Percentiles rank a stretch among this genome's conserved stretches.
Conservation (phyloP, 805 yeast species). For the Metschnikowia vanudenii region DNA sequence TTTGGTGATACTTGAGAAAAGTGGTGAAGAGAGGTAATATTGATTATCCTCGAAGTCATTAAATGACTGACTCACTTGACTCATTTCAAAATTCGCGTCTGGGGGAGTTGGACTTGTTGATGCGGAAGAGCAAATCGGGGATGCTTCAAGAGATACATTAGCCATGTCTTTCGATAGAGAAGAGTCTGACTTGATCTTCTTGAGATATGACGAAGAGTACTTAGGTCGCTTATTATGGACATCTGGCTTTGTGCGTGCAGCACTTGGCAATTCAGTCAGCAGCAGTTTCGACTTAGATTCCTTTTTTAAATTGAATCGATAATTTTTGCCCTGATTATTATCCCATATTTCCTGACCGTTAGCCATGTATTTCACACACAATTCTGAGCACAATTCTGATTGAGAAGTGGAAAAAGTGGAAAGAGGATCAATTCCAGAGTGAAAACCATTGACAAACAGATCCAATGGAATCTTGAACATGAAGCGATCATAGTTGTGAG, state of each 20-base stretch:
- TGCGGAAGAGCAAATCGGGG: neutral
- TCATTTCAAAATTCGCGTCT: neutral
- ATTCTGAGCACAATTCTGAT: conserved; percentile 27
- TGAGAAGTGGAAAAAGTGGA: conserved; percentile 8
- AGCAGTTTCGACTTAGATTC: neutral
- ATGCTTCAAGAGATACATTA: neutral
- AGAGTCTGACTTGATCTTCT: conserved; percentile 31
- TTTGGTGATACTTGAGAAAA: conserved; percentile 13
- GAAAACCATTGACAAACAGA: conserved; percentile 12
- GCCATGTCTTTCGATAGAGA: conserved; percentile 1
- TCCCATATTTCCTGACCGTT: conserved; percentile 68
- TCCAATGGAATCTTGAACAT: conserved; percentile 56
- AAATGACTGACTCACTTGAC: neutral
- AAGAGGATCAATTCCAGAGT: conserved; percentile 10
- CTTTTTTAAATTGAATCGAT: conserved; percentile 38
- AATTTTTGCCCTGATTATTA: conserved; percentile 62
- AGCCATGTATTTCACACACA: conserved; percentile 59
- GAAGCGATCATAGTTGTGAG: conserved; percentile 66
- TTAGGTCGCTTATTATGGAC: conserved; percentile 28
- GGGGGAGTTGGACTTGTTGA: neutral
- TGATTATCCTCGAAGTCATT: conserved; percentile 35
- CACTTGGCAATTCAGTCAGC: conserved; percentile 7
- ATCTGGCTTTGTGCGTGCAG: conserved; percentile 16
- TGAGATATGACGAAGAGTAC: conserved; percentile 39
- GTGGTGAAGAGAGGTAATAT: conserved; percentile 38